Percentiles rank a stretch among this genome's conserved stretches.
Conservation (phyloP, 2,329 filamentous ascomycete genomes). For the Rosellinia necatrix region DNA sequence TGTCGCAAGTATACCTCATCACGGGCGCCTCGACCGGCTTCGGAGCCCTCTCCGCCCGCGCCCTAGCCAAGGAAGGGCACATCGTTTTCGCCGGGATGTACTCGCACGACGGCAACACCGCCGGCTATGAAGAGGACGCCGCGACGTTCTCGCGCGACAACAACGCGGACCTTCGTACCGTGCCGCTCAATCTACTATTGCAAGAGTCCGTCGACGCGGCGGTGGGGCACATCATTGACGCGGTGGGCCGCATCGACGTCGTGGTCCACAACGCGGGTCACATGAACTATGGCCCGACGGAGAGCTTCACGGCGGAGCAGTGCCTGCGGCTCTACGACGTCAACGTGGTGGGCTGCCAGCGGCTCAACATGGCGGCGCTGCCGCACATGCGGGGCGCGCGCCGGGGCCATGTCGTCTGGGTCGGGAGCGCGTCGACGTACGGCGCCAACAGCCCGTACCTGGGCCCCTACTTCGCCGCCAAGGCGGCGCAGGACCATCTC, state of each 20-base stretch:
- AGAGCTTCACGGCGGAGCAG: conserved; percentile 20
- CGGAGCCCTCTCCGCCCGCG: conserved; percentile 19
- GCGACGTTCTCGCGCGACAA: conserved; percentile 1
- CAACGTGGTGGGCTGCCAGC: conserved; percentile 21
- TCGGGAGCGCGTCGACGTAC: conserved; percentile 19
- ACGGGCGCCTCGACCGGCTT: conserved; percentile 22
- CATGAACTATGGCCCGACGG: conserved; percentile 20
- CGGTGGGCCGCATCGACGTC: conserved; percentile 16
- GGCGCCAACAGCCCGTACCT: conserved; percentile 17
- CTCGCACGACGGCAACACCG: conserved; percentile 22
- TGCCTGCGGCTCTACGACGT: conserved; percentile 22
- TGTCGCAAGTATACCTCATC: conserved; percentile 19
- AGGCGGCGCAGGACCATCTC: conserved; percentile 20
- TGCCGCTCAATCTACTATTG: conserved; percentile 16
- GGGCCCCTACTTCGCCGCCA: conserved; percentile 18
- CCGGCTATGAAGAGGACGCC: conserved; percentile 13
- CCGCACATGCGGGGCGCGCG: conserved; percentile 19
- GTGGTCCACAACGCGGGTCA: conserved; percentile 22
- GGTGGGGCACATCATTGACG: conserved; percentile 11
- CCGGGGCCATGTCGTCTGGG: conserved; percentile 18
- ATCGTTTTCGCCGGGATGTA: conserved; percentile 22
- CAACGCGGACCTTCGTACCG: conserved; percentile 13
- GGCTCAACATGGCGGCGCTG: conserved; percentile 15
- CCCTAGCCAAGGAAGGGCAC: conserved; percentile 20
- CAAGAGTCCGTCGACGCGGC: conserved; percentile 20